These are phyloP conservation scores for Ophiostoma perfectum DNA, from an alignment of 2,329 filamentous ascomycete species.

Conservation along the genomic window DNA sequence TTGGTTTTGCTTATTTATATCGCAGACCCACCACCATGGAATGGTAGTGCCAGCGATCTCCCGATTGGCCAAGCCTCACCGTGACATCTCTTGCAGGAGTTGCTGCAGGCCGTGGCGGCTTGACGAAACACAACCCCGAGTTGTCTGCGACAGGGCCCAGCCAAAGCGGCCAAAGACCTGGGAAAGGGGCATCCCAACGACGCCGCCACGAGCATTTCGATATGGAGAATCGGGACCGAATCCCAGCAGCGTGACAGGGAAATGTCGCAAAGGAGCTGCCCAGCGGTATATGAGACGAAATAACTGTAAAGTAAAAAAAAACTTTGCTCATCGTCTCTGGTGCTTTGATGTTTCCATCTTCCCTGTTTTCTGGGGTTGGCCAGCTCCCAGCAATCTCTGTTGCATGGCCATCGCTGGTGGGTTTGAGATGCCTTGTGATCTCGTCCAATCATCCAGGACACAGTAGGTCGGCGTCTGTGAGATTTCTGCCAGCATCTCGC, in stretches of 20 bases:
- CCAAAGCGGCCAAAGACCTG: neutral
- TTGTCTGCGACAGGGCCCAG: conserved; percentile 2
- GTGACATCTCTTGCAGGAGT: neutral
- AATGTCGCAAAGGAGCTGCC: neutral
- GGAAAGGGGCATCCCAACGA: neutral
- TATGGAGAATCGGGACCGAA: neutral
- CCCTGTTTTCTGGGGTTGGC: neutral
- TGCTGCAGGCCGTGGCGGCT: neutral
- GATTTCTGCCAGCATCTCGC: neutral
- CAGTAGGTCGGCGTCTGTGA: neutral
- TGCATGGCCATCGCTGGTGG: neutral
- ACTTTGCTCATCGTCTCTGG: neutral
- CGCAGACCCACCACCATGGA: neutral
- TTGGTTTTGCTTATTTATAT: conserved; percentile 11
- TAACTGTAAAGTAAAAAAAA: neutral
- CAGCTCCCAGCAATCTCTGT: neutral
- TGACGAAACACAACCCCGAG: conserved; percentile 9
- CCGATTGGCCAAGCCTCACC: conserved; percentile 8
- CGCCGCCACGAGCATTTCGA: neutral
- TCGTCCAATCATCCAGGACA: neutral
- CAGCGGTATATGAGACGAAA: conserved; percentile 11
- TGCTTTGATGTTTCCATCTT: conserved; percentile 8
- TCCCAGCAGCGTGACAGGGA: conserved; percentile 3
- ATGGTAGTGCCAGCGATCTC: neutral
- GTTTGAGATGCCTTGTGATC: neutral